phyloP scores from a whole-genome alignment of 345 rosid genomes.

The Gynandropsis gynandra region DNA sequence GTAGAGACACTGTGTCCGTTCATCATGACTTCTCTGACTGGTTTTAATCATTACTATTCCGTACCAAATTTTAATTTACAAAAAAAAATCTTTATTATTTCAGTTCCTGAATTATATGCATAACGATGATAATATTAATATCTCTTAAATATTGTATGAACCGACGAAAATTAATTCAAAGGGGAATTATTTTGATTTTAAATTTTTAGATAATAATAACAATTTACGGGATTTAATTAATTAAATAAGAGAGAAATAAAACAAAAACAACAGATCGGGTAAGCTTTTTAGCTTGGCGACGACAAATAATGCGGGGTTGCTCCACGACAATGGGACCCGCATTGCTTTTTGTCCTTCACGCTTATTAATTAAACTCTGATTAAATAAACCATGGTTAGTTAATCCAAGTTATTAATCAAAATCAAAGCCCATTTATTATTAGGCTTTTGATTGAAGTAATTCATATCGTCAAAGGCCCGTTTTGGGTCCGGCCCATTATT shows the following conservation, averaged over 20 bases:
- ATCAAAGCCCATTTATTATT: too few species aligned
- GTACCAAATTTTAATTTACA: slow-evolving; percentile 27
- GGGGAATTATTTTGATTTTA: neutral
- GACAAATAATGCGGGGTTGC: slow-evolving; percentile 25
- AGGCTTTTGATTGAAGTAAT: too few species aligned
- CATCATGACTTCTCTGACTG: slow-evolving; percentile 30
- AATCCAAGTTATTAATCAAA: slow-evolving; percentile 18
- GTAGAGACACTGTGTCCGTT: slow-evolving; percentile 20
- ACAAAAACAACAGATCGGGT: slow-evolving; percentile 15
- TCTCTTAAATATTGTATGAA: neutral
- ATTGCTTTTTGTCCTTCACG: slow-evolving; percentile 31
- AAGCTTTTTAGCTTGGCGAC: slow-evolving; percentile 13
- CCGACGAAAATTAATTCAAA: neutral
- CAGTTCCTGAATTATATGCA: neutral
- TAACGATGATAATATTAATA: too few species aligned
- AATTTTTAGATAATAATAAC: neutral
- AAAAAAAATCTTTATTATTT: neutral
- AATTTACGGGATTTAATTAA: neutral
- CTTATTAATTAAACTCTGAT: slow-evolving; percentile 24
- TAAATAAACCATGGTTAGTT: too few species aligned
- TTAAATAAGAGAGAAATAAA: slow-evolving; percentile 7
- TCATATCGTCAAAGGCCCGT: too few species aligned
- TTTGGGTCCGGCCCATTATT: too few species aligned
- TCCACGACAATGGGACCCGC: slow-evolving; percentile 23
- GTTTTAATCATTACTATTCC: slow-evolving; percentile 27